Base-by-base conservation (phyloP, 2,329 filamentous ascomycete species). In the Aspergillus novofumigatus region DNA sequence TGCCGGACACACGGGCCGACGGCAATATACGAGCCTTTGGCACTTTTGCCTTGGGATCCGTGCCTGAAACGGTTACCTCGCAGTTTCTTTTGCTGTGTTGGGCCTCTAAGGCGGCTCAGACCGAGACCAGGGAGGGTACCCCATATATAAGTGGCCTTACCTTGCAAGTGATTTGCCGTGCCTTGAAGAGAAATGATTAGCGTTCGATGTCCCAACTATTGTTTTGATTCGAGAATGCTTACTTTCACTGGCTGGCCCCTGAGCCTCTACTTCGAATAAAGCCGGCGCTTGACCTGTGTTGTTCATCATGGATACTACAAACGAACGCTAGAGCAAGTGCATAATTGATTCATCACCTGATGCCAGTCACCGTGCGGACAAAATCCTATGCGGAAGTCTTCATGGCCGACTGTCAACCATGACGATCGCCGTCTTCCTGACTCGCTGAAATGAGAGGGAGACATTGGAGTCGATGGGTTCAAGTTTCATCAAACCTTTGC, bases 161-260 rank as follows among this genome's bases (percentile, higher is more conserved):
- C 52, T 55, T 55, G 56, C 45, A 35, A 50, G 56, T 53, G 23
- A 52, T 42, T 54, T 51, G 54, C 65, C 63, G 65, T 67, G 64
- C 56, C 65, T 52, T 62, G 63, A 61, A 62, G 26, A 66, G 65
- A 50, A 69, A 66, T 63, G 67, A 69, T 69, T 63, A 60, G 63
- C 66, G 50, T 21, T 44, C 21, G 29, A 44, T 29, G 20, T 41
- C 28, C 32, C 49, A 29, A 49, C 45, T 17, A 32, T 9, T 38
- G 41, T 28, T 32, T 20, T 63, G 60, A 66, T 65, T 64, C 56
- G 61, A 57, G 58, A 56, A 59, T 17, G 51, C 50, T 57, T 53
- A 9, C 21, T 32, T 49, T 51, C 42, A 29, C 14, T 21, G n/a
- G n/a, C 41, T 10, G 17, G 41, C 7, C 21, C 7, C 41, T 23